phyloP scores from a whole-genome alignment of 352 stramenopile species.

The Lagenidium sp. region DNA sequence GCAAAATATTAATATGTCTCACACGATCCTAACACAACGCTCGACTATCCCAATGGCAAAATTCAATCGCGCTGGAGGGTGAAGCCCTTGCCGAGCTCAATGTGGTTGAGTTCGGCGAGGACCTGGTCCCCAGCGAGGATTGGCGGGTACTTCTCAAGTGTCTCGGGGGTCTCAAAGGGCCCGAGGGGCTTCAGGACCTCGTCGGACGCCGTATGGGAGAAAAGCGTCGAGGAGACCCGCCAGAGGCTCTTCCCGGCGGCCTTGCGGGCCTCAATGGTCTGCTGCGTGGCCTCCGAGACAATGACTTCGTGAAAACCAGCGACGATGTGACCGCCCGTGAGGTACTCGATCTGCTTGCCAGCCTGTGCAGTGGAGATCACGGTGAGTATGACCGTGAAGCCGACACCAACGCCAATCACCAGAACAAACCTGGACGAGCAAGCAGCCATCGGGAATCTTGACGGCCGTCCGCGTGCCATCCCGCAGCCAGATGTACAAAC shows the following conservation, averaged over 20 bases:
- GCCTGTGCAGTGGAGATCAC: too few species aligned
- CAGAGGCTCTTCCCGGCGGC: slow-evolving; percentile 70
- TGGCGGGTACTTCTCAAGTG: slow-evolving; percentile 63
- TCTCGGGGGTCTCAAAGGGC: slow-evolving; percentile 63
- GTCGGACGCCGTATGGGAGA: slow-evolving; percentile 89
- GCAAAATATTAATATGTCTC: background rate
- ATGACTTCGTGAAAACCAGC: slow-evolving; percentile 92
- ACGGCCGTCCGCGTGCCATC: slow-evolving; percentile 80
- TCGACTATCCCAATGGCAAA: background rate
- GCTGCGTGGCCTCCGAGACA: slow-evolving; percentile 60
- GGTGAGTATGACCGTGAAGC: too few species aligned
- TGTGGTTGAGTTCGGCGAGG: slow-evolving; percentile 77
- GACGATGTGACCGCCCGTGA: slow-evolving; percentile 88
- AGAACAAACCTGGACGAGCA: slow-evolving; percentile 39
- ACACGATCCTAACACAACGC: slow-evolving; percentile 3
- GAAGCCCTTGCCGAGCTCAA: slow-evolving; percentile 72
- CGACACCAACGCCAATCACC: too few species aligned
- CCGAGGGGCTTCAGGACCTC: slow-evolving; percentile 74
- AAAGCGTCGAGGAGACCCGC: slow-evolving; percentile 89
- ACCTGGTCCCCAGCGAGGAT: slow-evolving; percentile 85
- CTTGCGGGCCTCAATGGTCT: slow-evolving; percentile 67
- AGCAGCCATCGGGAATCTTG: slow-evolving; percentile 84
- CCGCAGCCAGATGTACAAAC: slow-evolving; percentile 87
- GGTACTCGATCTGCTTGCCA: slow-evolving; percentile 90
- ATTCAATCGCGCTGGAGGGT: slow-evolving; percentile 56